Base-by-base conservation (phyloP, 306 rosid species). In the Prunus mira region DNA sequence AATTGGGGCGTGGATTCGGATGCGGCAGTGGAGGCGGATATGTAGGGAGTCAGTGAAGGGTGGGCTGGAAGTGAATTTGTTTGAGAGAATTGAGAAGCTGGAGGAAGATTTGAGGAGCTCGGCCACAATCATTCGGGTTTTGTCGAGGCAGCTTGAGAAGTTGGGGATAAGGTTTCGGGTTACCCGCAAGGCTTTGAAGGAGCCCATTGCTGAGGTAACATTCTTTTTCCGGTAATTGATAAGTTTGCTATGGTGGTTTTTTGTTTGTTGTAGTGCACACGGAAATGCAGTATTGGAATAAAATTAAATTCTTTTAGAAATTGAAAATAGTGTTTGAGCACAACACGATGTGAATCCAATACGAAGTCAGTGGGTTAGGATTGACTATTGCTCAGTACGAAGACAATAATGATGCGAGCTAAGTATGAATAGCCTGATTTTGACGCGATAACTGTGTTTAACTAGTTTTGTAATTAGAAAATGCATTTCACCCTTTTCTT, bases 61-160 rank as follows among this genome's bases (percentile, higher is more conserved):
- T 32, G 85, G 84, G 1, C 50, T 82, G 89, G 88, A 94, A 84
- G 89, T 90, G 69, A 85, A 88, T 78, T 81, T 92, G 83, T 69
- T 90, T 41, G 87, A 83, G 85, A 84, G 97, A 86, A 74, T 95
- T 75, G 93, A 85, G 85, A 92, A 88, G 77, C 79, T 95, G 85
- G 97, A 95, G 73, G 96, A 82, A 80, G 97, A 95, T 79, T 80
- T 90, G 79, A 85, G 75, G 83, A 92, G 82, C 72, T 82, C 91
- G 13, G 74, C 77, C 1, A 85, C 87, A 1, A 73, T 89, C 45
- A 65, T 85, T 75, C 82, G 88, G 86, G 96, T 80, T 74, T 78
- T 95, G 83, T 89, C 96, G 3, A 85, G 98, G 79, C 91, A 95
- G 87, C 87, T 92, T 63, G 97, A 95, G 91, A 95, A 95, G 81